Percentiles rank a stretch among this genome's conserved stretches.
Evolutionary conservation across 257 asterid species (phyloP).

Genomic region (Rauvolfia tetraphylla): DNA sequence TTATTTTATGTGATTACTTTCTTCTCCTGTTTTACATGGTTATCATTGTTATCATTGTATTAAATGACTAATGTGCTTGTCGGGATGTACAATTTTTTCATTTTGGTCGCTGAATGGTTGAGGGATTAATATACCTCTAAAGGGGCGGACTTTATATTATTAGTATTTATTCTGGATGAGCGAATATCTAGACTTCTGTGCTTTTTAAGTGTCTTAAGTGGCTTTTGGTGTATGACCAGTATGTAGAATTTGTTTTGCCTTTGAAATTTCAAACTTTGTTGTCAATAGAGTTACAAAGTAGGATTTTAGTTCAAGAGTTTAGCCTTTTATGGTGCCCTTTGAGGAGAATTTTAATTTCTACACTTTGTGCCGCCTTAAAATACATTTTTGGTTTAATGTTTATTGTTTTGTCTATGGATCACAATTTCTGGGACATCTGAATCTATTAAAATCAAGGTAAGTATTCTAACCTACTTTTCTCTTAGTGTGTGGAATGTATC

Average conservation of each 20-base stretch:
- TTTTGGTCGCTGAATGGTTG: background rate
- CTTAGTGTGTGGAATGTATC: background rate
- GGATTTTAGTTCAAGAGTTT: background rate
- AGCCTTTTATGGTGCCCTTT: background rate
- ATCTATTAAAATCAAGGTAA: conserved; percentile 5
- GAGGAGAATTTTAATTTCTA: background rate
- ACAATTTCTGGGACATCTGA: background rate
- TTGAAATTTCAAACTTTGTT: background rate
- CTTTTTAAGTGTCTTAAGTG: background rate
- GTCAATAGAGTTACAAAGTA: background rate
- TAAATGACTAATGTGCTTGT: background rate
- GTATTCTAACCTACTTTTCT: background rate
- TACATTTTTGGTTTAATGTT: background rate
- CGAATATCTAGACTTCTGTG: background rate
- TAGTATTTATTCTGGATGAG: background rate
- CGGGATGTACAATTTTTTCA: background rate
- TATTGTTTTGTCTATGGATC: background rate
- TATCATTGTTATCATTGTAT: no score
- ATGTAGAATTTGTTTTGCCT: background rate
- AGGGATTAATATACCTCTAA: background rate
- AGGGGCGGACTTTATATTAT: background rate
- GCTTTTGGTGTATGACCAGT: background rate
- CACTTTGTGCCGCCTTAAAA: background rate
- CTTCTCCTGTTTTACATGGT: background rate
- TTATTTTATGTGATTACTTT: background rate